Evolutionary conservation across 2,329 filamentous ascomycete species (phyloP).

Genomic region (Rugonectria rugulosa): DNA sequence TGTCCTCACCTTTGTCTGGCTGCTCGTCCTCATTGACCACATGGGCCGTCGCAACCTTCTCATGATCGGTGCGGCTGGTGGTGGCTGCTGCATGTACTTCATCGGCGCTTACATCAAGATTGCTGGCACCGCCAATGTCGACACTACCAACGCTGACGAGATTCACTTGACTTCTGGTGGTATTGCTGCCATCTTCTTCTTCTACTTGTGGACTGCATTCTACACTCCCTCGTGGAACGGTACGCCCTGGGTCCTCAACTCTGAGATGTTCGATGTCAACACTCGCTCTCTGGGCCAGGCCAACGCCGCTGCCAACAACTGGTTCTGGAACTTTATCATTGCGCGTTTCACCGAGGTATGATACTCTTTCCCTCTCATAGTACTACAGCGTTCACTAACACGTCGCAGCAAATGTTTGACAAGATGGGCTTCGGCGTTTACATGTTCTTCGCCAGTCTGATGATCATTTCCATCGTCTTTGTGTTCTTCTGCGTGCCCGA

Average conservation of each 20-base stretch:
- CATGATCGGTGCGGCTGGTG: conserved; percentile 66
- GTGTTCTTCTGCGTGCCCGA: conserved; percentile 71
- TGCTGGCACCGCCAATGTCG: conserved; percentile 55
- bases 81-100: conserved; percentile 73
- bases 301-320: conserved; percentile 74
- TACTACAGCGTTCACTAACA: too few species aligned
- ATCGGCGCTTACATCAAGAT: conserved; percentile 57
- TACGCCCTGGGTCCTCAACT: conserved; percentile 78
- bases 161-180: conserved; percentile 53
- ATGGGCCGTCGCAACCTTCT: conserved; percentile 64
- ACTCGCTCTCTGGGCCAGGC: conserved; percentile 71
- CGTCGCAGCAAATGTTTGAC: conserved; percentile 69
- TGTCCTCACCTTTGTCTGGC: conserved; percentile 71
- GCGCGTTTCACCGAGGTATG: conserved; percentile 72
- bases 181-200: conserved; percentile 72
- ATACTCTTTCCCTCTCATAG: too few species aligned
- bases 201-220: conserved; percentile 63
- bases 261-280: conserved; percentile 78
- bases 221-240: conserved; percentile 79
- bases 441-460: conserved; percentile 72
- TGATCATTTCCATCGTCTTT: conserved; percentile 64
- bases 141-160: conserved; percentile 41
- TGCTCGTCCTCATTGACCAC: conserved; percentile 72
- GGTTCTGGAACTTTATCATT: conserved; percentile 77
- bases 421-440: conserved; percentile 70